Evolutionary conservation across 2,329 filamentous ascomycete genomes (phyloP).

Genomic region (Colletotrichum lini): DNA sequence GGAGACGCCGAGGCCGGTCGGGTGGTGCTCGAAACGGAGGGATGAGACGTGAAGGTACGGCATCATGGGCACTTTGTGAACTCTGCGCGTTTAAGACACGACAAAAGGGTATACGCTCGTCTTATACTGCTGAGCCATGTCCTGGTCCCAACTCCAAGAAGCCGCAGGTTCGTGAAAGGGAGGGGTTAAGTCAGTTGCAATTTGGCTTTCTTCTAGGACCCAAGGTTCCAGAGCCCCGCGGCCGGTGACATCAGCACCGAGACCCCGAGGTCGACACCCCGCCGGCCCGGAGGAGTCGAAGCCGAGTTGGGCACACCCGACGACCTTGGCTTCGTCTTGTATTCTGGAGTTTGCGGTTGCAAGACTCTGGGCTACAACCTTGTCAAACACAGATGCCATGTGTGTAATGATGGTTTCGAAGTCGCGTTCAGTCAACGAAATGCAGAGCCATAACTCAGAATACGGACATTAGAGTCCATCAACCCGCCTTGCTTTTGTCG

Average conservation of each 20-base stretch:
- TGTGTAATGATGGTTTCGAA: too few relatives aligned
- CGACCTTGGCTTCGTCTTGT: neutral
- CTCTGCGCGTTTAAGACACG: neutral
- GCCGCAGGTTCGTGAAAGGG: neutral
- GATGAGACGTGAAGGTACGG: slow-evolving; percentile 11
- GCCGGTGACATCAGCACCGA: slow-evolving; percentile 38
- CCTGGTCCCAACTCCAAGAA: neutral
- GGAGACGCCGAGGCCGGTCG: slow-evolving; percentile 40
- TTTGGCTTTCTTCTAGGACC: slow-evolving; percentile 14
- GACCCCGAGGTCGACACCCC: slow-evolving; percentile 20
- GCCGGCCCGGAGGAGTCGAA: slow-evolving; percentile 20
- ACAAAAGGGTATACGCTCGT: neutral
- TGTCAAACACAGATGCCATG: too few relatives aligned
- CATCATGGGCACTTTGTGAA: slow-evolving; percentile 10
- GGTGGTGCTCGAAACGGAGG: slow-evolving; percentile 43
- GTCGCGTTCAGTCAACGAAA: too few relatives aligned
- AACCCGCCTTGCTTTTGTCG: too few relatives aligned
- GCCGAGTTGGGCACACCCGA: slow-evolving; percentile 6
- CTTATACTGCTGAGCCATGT: neutral
- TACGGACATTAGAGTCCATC: too few relatives aligned
- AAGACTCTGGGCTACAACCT: too few relatives aligned
- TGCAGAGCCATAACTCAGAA: too few relatives aligned
- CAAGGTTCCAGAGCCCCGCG: slow-evolving; percentile 24
- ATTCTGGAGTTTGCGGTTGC: too few relatives aligned
- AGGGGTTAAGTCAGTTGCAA: neutral